Conservation (phyloP, 73 alveolate genomes). For the Loxodes magnus region DNA sequence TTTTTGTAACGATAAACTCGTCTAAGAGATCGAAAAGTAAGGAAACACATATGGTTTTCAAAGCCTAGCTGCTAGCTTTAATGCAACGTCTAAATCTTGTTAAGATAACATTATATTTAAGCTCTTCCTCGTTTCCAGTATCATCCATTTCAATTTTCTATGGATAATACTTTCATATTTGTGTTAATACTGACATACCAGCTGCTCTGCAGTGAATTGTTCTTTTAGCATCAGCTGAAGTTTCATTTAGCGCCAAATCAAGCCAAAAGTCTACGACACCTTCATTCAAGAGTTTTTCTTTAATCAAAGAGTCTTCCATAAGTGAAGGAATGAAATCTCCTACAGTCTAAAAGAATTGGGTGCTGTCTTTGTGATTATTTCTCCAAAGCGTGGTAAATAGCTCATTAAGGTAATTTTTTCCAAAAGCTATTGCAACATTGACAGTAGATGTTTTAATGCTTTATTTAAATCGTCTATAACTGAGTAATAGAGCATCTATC, state of each 20-base stretch:
- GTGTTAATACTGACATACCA: slow-evolving; percentile 31
- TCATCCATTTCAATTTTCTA: slow-evolving; percentile 6
- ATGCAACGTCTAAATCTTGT: slow-evolving; percentile 26
- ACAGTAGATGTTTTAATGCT: slow-evolving; percentile 18
- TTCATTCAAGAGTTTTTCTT: slow-evolving; percentile 34
- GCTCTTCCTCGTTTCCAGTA: no score
- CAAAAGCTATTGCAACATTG: not conserved
- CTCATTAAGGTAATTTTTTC: not conserved
- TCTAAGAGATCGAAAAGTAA: slow-evolving; percentile 26
- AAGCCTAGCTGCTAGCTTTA: slow-evolving; percentile 20
- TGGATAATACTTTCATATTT: slow-evolving; percentile 22
- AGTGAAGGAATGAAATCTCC: slow-evolving; percentile 25
- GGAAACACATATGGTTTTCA: slow-evolving; percentile 18
- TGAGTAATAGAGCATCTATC: slow-evolving; percentile 34
- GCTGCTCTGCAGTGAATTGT: slow-evolving; percentile 17
- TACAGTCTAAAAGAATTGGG: slow-evolving; percentile 19
- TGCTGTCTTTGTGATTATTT: slow-evolving; percentile 18
- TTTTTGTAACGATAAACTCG: slow-evolving; percentile 48
- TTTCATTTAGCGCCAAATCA: slow-evolving; percentile 43
- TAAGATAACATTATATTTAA: slow-evolving; percentile 14
- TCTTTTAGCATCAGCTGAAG: slow-evolving; percentile 43
- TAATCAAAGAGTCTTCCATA: slow-evolving; percentile 11
- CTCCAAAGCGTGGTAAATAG: slow-evolving; percentile 29
- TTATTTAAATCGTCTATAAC: slow-evolving; percentile 35
- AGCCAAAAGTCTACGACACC: slow-evolving; percentile 66